Base-by-base conservation (phyloP, 768 basidiomycete genomes). In the Fibroporia radiculosa region DNA sequence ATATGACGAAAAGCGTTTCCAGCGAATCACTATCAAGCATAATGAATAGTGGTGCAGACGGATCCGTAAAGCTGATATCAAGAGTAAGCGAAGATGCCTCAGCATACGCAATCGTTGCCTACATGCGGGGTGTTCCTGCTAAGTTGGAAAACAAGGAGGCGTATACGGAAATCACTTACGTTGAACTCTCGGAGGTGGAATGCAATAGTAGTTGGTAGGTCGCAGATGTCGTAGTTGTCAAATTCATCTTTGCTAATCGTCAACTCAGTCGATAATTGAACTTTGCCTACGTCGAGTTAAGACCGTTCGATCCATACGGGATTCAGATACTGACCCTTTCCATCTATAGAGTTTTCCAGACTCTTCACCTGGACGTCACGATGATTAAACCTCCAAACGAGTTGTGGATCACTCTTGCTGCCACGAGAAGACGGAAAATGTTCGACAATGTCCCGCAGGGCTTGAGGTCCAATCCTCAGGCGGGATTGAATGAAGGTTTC, bases 151-250 rank as follows among this genome's bases (percentile, higher is more conserved):
- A 27, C 19, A 27, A 11, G 40, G 18, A 32, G 25, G n/a, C 16
- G 23, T 36, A 12, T 24, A 36, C 10, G 23, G 29, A 10, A 20
- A 10, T 22, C 35, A 25, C 71, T 47, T 50, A 88, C 89, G 48
- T 80, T 87, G 63, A 92, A 89, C 65, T 92, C 89, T 28, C 83
- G 78, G 23, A 92, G 63, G 62, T 90, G 88, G 53, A 91, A 89
- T 1, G 78, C 80, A 41, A 92, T 74, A 3, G 76, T 80, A 25
- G 75, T 74, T 1, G 89, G 84, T 14, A 75, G 64, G 8, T 71
- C 64, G 53, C 69, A 71, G 10, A 90, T 66, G 36, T 85, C 75
- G 56, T 90, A 92, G 6, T 72, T 64, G 41, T 91, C 87, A 50
- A 92, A 92, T 55, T 91, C 90, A 31, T 86, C 84, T 1, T 75